A percentile compares a stretch with the other conserved stretches of the same genome.
These are phyloP conservation scores for Neoarthrinium moseri DNA, from an alignment of 2,329 filamentous ascomycete species.

Conservation along the genomic window DNA sequence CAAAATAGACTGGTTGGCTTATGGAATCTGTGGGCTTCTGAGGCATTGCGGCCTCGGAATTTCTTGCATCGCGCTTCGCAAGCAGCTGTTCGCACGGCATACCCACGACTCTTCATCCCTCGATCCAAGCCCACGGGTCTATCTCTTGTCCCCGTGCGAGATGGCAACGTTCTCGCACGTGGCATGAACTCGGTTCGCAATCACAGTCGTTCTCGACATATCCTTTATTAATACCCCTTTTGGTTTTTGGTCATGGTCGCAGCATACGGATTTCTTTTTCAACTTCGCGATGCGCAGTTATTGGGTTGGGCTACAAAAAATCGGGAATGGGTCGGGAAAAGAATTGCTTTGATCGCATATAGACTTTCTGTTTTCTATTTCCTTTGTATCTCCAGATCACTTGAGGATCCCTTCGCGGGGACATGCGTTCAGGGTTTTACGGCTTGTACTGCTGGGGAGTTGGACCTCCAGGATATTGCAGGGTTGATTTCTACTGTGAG, in stretches of 20 bases:
- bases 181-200: conserved; percentile 1
- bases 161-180: not conserved
- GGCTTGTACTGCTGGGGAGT: conserved; percentile 26
- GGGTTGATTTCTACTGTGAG: conserved; percentile 14
- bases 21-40: not conserved
- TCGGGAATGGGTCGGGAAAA: conserved; percentile 27
- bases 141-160: not conserved
- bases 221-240: conserved; percentile 10
- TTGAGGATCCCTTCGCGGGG: conserved; percentile 22
- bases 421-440: conserved; percentile 16
- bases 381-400: conserved; percentile 13
- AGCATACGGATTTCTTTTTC: conserved; percentile 14
- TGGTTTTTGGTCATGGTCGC: conserved; percentile 8
- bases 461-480: conserved; percentile 10
- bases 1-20: conserved; percentile 9
- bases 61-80: not conserved
- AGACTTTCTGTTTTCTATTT: conserved; percentile 29
- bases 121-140: not conserved
- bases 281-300: conserved; percentile 12
- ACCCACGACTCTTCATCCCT: not conserved
- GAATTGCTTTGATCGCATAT: conserved; percentile 28
- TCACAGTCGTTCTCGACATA: not conserved
- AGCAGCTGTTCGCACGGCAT: not conserved
- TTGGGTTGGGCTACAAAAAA: conserved; percentile 27
- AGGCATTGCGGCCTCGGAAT: not conserved